Evolutionary conservation across 495 filamentous ascomycete genomes (phyloP).

Genomic region (Aspergillus olivimuriae): DNA sequence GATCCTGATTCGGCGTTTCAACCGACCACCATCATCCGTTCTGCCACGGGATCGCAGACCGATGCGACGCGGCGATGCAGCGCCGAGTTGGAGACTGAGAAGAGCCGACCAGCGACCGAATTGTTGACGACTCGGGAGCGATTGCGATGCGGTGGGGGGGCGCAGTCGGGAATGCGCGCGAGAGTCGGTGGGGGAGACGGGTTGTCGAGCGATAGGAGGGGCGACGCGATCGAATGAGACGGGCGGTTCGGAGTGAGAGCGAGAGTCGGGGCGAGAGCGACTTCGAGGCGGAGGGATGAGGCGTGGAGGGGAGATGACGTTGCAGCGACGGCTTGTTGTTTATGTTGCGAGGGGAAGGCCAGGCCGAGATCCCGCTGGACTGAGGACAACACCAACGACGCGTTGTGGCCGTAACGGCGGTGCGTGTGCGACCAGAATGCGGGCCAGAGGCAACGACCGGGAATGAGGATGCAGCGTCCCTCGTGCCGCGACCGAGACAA

Average conservation of each 20-base stretch:
- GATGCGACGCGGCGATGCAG: neutral
- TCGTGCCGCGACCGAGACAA: no score
- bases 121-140: constrained; percentile 1
- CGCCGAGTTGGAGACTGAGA: constrained; percentile 6
- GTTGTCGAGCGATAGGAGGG: no score
- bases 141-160: constrained; percentile 9
- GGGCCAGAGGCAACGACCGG: constrained; percentile 14
- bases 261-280: neutral
- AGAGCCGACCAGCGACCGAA: constrained; percentile 35
- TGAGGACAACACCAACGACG: constrained; percentile 19
- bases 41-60: constrained; percentile 4
- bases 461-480: no score
- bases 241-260: neutral
- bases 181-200: neutral
- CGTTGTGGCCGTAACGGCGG: constrained; percentile 15
- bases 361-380: constrained; percentile 6
- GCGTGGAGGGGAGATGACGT: neutral
- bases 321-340: neutral
- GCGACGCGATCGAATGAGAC: no score
- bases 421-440: constrained; percentile 16
- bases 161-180: neutral
- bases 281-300: no score
- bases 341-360: neutral
- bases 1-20: constrained; percentile 17
- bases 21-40: constrained; percentile 30